Base-by-base conservation (phyloP, 2,329 filamentous ascomycete species). In the Pseudogymnoascus sp. region DNA sequence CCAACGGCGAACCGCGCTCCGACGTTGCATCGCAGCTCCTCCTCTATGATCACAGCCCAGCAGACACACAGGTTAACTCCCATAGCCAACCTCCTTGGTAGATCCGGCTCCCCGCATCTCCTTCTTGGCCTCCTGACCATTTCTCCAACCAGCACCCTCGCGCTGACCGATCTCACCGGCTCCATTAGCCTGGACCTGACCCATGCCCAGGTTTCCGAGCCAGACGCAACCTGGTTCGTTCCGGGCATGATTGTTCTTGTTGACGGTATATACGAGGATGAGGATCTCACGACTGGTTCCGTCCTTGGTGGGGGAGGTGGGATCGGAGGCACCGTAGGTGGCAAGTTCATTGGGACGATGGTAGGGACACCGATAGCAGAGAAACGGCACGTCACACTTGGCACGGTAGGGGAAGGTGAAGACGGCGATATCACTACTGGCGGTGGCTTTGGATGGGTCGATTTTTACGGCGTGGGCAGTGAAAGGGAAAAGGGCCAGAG, bases 161-260 rank as follows among this genome's bases (percentile, higher is more conserved):
- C 91, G 2, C 83, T 99, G 21, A 91, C 88, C 68, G 95, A 99
- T 72, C 77, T 95, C 31, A 93, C 91, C 0, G 95, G 93, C 16
- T 93, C 90, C 61, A 96, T 99, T 69, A 82, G 85, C 2, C 80
- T 99, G 1, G 92, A 97, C 68, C 77, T 97, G 10, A 83, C 86
- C 19, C 89, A 93, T 71, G 91, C 93, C 0, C 86, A 87, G 21
- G 86, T 89, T 13, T 88, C 97, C 63, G 93, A 93, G 0, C 87
- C 91, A 65, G 87, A 93, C 71, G 91, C 90, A 24, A 88, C 90
- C 3, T 99, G 92, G 89, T 97, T 97, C 72, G 86, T 88, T 4
- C 93, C 95, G 0, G 96, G 96, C 2, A 97, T 97, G 92, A 90
- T 99, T 59, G 90, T 97, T 3, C 82, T 99, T 0, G 86, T 97